Base-by-base conservation (phyloP, 2,329 filamentous ascomycete genomes). In the Lachnellula suecica region DNA sequence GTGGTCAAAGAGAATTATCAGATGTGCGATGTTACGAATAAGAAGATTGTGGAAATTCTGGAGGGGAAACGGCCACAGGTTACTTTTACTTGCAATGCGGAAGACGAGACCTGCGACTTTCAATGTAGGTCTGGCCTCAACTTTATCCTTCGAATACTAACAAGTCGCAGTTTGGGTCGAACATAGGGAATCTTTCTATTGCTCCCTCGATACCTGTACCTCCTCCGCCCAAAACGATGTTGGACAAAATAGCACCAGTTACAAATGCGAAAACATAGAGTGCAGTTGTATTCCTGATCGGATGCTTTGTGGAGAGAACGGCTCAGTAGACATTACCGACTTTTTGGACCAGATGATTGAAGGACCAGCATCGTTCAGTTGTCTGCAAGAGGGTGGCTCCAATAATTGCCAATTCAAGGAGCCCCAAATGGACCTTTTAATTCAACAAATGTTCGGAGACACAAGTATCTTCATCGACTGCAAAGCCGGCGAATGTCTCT, bases 21-120 rank as follows among this genome's bases (percentile, higher is more conserved):
- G 73, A 94, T 96, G 75, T 99, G 94, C 73, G 90, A 95, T 70
- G 94, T 99, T 60, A 97, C 92, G 51, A 99, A 99, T 74, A 83
- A 84, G 70, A 94, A 96, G 76, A 99, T 99, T 66, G 78, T 93
- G 50, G 85, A 92, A 57, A 85, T 93, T 66, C 79, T 99, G 44
- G 89, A 91, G 63, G 85, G 88, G 41, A 83, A 91, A 71, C 88
- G 89, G 53, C 92, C 94, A 0, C 89, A 99, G 70, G 94, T 95
- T 22, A 99, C 94, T 1, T 99, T 99, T 68, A 91, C 87, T 25
- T 99, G 94, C 71, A 84, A 92, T 65, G 83, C 82, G 31, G 83
- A 88, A 47, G 78, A 84, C 4, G 77, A 82, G 19, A 84, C 87
- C 19, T 99, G 94, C 67, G 94, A 96, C 68, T 99, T 99, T 63